Evolutionary conservation across 2,329 filamentous ascomycete genomes (phyloP).

Genomic region (Alternaria ethzedia): DNA sequence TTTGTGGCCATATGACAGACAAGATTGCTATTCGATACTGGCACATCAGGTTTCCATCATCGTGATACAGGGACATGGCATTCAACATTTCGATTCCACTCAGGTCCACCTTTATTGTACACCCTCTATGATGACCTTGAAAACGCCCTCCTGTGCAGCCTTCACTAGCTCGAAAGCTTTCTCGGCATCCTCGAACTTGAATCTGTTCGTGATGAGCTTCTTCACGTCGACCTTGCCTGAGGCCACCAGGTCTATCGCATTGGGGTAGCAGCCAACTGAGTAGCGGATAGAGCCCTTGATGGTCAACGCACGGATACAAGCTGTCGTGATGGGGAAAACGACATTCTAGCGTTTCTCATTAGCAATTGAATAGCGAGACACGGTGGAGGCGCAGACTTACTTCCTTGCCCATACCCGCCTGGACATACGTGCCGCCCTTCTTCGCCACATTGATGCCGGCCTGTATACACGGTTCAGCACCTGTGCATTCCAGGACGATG

Average conservation of each 20-base stretch:
- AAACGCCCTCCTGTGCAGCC: conserved; percentile 44
- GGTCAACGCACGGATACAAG: conserved; percentile 57
- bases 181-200: conserved; percentile 55
- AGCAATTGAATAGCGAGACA: background rate
- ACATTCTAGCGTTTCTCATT: background rate
- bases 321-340: conserved; percentile 25
- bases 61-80: background rate
- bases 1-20: background rate
- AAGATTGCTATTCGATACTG: background rate
- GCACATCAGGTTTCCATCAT: background rate
- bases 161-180: conserved; percentile 57
- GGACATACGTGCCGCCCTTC: conserved; percentile 27
- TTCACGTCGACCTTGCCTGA: conserved; percentile 56
- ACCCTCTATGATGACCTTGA: conserved; percentile 54
- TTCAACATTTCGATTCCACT: background rate
- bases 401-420: conserved; percentile 33
- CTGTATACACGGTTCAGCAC: conserved; percentile 29
- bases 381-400: conserved; percentile 29
- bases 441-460: conserved; percentile 21
- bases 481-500: conserved; percentile 30
- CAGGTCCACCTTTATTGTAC: conserved; percentile 53
- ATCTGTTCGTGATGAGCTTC: conserved; percentile 50
- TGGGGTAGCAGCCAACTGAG: conserved; percentile 57
- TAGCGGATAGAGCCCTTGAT: conserved; percentile 62
- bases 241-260: conserved; percentile 58